A percentile compares a stretch with the other conserved stretches of the same genome.
Conservation (phyloP, 2,329 filamentous ascomycete genomes). For the Fusarium anthophilum region DNA sequence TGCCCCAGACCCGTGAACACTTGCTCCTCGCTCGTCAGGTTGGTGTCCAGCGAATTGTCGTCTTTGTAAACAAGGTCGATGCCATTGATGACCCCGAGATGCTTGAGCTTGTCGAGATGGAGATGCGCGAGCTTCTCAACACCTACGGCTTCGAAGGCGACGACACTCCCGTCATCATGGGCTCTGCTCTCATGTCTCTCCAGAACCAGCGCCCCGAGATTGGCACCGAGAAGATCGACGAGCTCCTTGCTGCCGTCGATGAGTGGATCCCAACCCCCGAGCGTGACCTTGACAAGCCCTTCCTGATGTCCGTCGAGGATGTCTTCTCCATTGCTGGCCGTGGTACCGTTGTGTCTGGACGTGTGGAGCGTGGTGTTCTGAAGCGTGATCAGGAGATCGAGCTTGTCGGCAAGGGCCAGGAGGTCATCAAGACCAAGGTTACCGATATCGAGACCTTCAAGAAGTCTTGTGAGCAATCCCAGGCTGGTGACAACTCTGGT, state of each 20-base stretch:
- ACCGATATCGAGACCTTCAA: constrained; percentile 99
- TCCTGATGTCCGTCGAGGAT: constrained; percentile 98
- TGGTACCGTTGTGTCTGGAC: constrained; percentile 95
- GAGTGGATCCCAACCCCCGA: constrained; percentile 95
- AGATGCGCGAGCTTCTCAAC: constrained; percentile 96
- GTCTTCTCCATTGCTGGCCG: constrained; percentile 91
- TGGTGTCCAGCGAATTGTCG: constrained; percentile 96
- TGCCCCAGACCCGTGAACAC: constrained; percentile 99
- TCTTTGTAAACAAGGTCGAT: constrained; percentile 99
- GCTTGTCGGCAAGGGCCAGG: constrained; percentile 85
- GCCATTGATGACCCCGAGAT: constrained; percentile 98
- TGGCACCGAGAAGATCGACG: constrained; percentile 86
- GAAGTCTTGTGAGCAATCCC: constrained; percentile 97
- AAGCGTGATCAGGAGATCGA: constrained; percentile 97
- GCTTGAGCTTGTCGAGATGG: constrained; percentile 99
- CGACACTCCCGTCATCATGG: constrained; percentile 96
- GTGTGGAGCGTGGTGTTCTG: constrained; percentile 93
- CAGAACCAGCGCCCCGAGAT: constrained; percentile 89
- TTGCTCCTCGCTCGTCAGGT: constrained; percentile 97
- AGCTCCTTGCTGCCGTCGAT: constrained; percentile 90
- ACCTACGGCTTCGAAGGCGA: constrained; percentile 98
- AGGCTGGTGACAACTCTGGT: constrained; percentile 97
- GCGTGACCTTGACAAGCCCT: constrained; percentile 96
- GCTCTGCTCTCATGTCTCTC: constrained; percentile 93
- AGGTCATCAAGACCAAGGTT: constrained; percentile 96